Conservation (phyloP, 192 early-diverging fungal species). For the Coemansia sp. region DNA sequence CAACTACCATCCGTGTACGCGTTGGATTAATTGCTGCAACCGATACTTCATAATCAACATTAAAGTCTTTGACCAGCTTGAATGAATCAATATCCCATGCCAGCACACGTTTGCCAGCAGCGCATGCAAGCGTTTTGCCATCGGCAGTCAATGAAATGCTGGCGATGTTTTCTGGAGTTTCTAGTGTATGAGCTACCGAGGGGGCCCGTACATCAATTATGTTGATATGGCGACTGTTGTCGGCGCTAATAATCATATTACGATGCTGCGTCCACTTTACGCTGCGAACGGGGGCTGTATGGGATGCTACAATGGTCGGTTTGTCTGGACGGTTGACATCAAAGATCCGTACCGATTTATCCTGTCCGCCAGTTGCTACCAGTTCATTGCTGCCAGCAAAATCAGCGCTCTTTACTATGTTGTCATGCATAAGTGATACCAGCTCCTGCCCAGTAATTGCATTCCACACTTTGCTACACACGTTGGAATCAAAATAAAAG, state of each 20-base stretch:
- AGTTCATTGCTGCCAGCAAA: constrained; percentile 65
- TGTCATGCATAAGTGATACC: constrained; percentile 68
- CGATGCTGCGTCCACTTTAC: constrained; percentile 44
- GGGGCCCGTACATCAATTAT: constrained; percentile 75
- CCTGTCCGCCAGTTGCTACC: constrained; percentile 79
- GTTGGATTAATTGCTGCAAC: constrained; percentile 80
- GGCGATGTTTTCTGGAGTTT: constrained; percentile 65
- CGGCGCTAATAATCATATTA: constrained; percentile 60
- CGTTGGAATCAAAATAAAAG: constrained; percentile 1
- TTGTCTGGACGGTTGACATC: constrained; percentile 60
- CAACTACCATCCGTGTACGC: constrained; percentile 75
- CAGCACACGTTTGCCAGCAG: constrained; percentile 71
- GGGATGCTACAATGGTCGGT: constrained; percentile 36
- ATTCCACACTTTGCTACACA: constrained; percentile 76
- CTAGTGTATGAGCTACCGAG: constrained; percentile 56
- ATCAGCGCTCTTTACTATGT: constrained; percentile 84
- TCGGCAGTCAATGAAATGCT: constrained; percentile 74
- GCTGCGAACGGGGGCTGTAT: constrained; percentile 32
- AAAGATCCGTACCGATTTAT: constrained; percentile 79
- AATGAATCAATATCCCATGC: constrained; percentile 74
- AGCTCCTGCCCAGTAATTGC: constrained; percentile 72
- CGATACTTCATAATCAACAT: constrained; percentile 67
- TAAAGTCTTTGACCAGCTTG: constrained; percentile 56
- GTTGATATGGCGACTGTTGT: constrained; percentile 57
- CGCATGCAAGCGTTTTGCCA: constrained; percentile 70